Base-by-base conservation (phyloP, 192 early-diverging fungal species). In the Backusella parvicylindrica region DNA sequence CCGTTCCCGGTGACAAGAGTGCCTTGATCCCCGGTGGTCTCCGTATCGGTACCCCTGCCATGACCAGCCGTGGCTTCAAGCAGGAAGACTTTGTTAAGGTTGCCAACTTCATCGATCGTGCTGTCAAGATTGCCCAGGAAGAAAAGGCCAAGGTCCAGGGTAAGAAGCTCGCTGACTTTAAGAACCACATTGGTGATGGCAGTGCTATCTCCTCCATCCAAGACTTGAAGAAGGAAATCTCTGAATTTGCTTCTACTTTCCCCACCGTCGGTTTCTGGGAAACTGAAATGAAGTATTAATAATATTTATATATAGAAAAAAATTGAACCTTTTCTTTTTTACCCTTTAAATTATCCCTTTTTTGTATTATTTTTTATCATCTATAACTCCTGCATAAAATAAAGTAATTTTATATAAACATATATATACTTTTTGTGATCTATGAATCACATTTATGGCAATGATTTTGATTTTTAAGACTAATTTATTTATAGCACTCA, bases 1-100 rank as follows among this genome's bases (percentile, higher is more conserved):
- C 98, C 0, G 95, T 99, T 43, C 97, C 98, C 5, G 96, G 96
- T 16, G 98, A 99, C 82, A 96, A 94, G 80, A 90, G 87, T 33
- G 98, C 98, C 0, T 87, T 99, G 83, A 87, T 97, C 37, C 98
- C 97, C 21, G 92, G 93, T 71, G 98, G 98, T 60, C 89, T 99
- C 69, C 91, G 98, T 71, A 88, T 99, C 75, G 98, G 96, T 77
- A 91, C 95, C 8, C 98, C 98, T 21, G 98, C 98, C 30, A 99
- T 99, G 98, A 99, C 98, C 23, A 91, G 92, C 23, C 94, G 98
- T 80, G 96, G 96, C 0, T 84, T 99, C 12, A 78, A 81, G 26
- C 96, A 95, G 82, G 67, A 79, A 4, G 98, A 99, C 78, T 99
- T 99, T 89, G 92, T 66, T n/a, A 83, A 92, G 74, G 88, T 98